Conservation (phyloP, 2,329 filamentous ascomycete species). For the Leptographium radiaticola region DNA sequence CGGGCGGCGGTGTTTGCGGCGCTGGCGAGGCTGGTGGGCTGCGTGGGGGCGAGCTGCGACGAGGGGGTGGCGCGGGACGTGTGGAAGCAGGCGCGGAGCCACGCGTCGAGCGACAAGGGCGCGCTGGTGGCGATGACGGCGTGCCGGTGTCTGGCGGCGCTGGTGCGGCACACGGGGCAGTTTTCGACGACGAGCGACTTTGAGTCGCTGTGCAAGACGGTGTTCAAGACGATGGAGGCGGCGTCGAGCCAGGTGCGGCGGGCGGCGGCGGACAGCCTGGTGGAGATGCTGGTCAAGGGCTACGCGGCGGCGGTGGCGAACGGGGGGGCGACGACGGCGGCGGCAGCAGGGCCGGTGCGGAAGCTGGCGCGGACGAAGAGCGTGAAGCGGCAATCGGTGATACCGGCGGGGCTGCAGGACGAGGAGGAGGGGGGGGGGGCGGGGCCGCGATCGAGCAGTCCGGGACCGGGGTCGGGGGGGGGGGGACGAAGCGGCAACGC, state of each 20-base stretch:
- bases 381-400: conserved; percentile 45
- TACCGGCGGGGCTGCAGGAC: conserved; percentile 43
- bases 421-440: conserved; percentile 49
- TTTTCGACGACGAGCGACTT: conserved; percentile 87
- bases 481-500: conserved; percentile 37
- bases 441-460: conserved; percentile 54
- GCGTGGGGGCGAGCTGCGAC: conserved; percentile 66
- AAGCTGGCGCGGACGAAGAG: conserved; percentile 55
- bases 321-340: conserved; percentile 17
- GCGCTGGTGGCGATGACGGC: conserved; percentile 66
- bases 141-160: conserved; percentile 63
- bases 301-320: conserved; percentile 47
- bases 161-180: conserved; percentile 60
- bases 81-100: conserved; percentile 79
- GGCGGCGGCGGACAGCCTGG: conserved; percentile 74
- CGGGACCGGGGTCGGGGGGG: conserved; percentile 33
- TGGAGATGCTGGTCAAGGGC: conserved; percentile 68
- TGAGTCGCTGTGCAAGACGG: conserved; percentile 67
- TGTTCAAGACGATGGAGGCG: conserved; percentile 82
- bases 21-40: conserved; percentile 61
- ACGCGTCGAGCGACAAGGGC: conserved; percentile 69
- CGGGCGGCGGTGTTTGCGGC: conserved; percentile 66
- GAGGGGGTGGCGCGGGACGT: conserved; percentile 77
- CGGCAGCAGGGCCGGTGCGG: conserved; percentile 33
- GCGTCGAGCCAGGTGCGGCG: conserved; percentile 62